Percentiles rank a stretch among this genome's conserved stretches.
phyloP scores from a whole-genome alignment of 352 stramenopile species.

The Saprolegnia parasitica region DNA sequence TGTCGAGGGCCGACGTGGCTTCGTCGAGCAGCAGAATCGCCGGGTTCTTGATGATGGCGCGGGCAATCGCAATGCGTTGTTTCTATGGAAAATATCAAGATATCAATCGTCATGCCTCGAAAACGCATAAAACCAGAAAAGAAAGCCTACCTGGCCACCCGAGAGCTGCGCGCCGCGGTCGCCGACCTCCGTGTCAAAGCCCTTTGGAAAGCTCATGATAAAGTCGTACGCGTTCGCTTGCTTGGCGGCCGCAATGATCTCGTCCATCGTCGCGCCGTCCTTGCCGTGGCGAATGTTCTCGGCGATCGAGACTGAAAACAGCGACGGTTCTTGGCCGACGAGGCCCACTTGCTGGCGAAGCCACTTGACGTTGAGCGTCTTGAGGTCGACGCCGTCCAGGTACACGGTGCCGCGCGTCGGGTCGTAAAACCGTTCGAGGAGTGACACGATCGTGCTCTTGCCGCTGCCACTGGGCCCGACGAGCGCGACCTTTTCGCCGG shows the following conservation, averaged over 20 bases:
- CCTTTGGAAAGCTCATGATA: constrained; percentile 71
- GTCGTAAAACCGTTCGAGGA: constrained; percentile 94
- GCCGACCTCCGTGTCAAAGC: constrained; percentile 84
- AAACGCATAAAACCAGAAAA: background rate
- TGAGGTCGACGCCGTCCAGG: constrained; percentile 47
- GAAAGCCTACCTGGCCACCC: constrained; percentile 60
- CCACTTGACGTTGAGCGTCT: constrained; percentile 70
- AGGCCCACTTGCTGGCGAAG: constrained; percentile 81
- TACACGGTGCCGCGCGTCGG: constrained; percentile 43
- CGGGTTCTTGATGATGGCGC: constrained; percentile 84
- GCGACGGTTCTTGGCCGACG: constrained; percentile 79
- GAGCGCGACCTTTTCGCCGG: constrained; percentile 61
- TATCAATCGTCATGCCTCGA: constrained; percentile 32
- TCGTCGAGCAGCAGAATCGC: constrained; percentile 82
- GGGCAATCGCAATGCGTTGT: constrained; percentile 89
- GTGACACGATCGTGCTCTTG: constrained; percentile 89
- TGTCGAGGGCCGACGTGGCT: constrained; percentile 72
- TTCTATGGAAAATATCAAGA: constrained; percentile 42
- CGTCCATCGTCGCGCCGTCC: constrained; percentile 52
- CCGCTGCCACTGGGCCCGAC: constrained; percentile 46
- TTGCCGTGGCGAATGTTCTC: constrained; percentile 75
- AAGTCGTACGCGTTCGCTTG: constrained; percentile 90
- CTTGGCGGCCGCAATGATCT: constrained; percentile 65
- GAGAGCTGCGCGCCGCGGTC: constrained; percentile 80
- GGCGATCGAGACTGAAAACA: constrained; percentile 34